Evolutionary conservation across 192 early-diverging fungal species (phyloP), one percentile per base, ranked within the genome.

Genomic region (Coemansia umbellata): DNA sequence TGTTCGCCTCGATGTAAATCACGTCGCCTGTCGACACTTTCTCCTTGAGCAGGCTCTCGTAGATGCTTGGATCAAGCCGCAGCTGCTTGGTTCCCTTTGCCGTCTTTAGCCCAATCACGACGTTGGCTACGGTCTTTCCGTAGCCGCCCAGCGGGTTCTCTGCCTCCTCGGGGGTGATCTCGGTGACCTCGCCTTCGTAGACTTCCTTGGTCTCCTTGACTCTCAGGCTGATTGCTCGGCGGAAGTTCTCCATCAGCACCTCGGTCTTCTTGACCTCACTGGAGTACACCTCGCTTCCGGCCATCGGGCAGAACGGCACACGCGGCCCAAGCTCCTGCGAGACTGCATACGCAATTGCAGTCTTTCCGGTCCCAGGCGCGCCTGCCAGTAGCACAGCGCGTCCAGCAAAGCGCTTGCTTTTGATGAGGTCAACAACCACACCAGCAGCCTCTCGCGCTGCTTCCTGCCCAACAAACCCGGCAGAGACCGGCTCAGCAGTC

Each of bases 141-240:
- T 99, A 99, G 13, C 97, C 97, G 53, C 97, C 94, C 15, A 99
- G 80, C 27, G 93, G 93, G 74, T 99, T 95, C 77, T 99, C 97
- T 18, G 91, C 91, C 76, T 99, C 97, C 49, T 94, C 97, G 28
- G 95, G 94, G 15, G 91, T 91, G 28, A 99, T 77, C 59, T 99
- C 94, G 0, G 93, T 96, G 19, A 99, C 93, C 71, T 99, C 97
- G 47, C 97, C 97, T 72, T 99, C 97, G 60, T 99, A 99, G 0
- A 99, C 97, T 74, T 99, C 94, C 74, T 97, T 99, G 21, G 91
- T 92, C 58, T 99, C 97, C 75, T 97, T 97, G 72, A 97, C 93
- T 27, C 94, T 84, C 43, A 99, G 75, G 19, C 91, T 91, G 66
- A 99, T 99, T 28, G 97, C 91, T 45, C 95, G 79, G 37, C 97